Conservation (phyloP, 2,329 filamentous ascomycete species). For the Alternaria sp. region DNA sequence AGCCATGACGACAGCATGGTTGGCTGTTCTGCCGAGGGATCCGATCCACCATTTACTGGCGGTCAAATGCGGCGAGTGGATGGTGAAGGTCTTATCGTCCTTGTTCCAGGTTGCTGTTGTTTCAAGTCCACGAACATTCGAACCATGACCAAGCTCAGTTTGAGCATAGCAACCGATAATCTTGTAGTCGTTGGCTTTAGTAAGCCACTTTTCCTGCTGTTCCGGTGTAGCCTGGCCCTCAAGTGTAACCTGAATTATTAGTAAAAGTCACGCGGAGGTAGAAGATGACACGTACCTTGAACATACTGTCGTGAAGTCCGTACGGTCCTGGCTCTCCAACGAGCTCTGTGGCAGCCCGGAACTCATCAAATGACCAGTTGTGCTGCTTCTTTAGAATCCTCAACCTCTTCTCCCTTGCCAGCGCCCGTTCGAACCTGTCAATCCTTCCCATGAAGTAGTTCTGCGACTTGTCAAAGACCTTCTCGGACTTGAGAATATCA, state of each 20-base stretch:
- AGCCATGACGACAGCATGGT: conserved; percentile 80
- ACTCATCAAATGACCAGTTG: conserved; percentile 72
- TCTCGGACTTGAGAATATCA: conserved; percentile 70
- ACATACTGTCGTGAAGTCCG: conserved; percentile 75
- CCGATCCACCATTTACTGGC: conserved; percentile 89
- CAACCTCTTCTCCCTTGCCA: conserved; percentile 75
- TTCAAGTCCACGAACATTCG: conserved; percentile 70
- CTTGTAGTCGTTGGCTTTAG: conserved; percentile 72
- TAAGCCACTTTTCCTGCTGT: conserved; percentile 76
- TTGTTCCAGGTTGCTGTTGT: conserved; percentile 78
- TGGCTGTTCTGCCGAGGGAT: conserved; percentile 76
- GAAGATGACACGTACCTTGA: conserved; percentile 59
- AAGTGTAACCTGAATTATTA: conserved; percentile 65
- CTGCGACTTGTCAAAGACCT: conserved; percentile 78
- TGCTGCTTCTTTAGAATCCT: conserved; percentile 71
- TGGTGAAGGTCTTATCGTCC: conserved; percentile 75
- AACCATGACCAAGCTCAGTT: conserved; percentile 81
- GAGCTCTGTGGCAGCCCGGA: conserved; percentile 70
- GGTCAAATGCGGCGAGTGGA: conserved; percentile 77
- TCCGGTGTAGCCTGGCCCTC: conserved; percentile 75
- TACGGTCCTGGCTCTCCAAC: conserved; percentile 78
- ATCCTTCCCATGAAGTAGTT: conserved; percentile 77
- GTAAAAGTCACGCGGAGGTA: neutral
- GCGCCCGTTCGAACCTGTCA: conserved; percentile 72
- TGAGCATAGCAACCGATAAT: conserved; percentile 83